Base-by-base conservation (phyloP, 352 stramenopile species). In the Pythium chondricola region DNA sequence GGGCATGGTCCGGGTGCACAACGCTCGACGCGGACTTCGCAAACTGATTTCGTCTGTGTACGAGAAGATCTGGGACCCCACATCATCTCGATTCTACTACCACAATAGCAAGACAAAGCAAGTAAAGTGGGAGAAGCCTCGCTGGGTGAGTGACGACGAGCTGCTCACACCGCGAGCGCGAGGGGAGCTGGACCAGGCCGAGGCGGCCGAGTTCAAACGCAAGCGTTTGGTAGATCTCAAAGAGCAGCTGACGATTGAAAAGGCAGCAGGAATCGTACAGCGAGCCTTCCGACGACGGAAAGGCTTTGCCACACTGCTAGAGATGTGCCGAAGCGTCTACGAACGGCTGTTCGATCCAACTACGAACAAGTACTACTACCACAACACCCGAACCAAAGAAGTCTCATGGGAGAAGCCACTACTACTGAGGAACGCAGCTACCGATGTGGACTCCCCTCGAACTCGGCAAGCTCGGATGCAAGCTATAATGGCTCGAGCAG, bases 351-450 rank as follows among this genome's bases (percentile, higher is more conserved):
- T 76, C 35, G 81, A 92, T 31, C 55, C 73, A 6, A 63, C 63
- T 0, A 51, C 67, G 37, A 54, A 67, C 3, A 27, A 52, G 24
- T 92, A 74, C 48, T 92, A 83, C 61, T 92, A 88, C 57, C 71
- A 89, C 65, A 92, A 88, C 62, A 92, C 74, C 3, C 66, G 71
- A 11, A 92, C 81, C 2, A 70, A 81, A 20, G 61, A 82, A 33
- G 74, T 73, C 16, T 69, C 69, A 27, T 92, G 81, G 81, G 71
- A 71, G 4, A 85, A 88, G 46, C 81, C 81, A 2, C 47, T 64
- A 22, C 20, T 88, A 27, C 50, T 91, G 14, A 68, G 70, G 3
- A 43, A 61, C 9, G 50, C 51, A 1, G 26, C 70, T 2, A 65
- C 55, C 2, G 71, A 85, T 20, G 67, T 84, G 20, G 71, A 72